A percentile compares a stretch with the other conserved stretches of the same genome.
Conservation (phyloP, 2,329 filamentous ascomycete genomes). For the Neonectria magnoliae region DNA sequence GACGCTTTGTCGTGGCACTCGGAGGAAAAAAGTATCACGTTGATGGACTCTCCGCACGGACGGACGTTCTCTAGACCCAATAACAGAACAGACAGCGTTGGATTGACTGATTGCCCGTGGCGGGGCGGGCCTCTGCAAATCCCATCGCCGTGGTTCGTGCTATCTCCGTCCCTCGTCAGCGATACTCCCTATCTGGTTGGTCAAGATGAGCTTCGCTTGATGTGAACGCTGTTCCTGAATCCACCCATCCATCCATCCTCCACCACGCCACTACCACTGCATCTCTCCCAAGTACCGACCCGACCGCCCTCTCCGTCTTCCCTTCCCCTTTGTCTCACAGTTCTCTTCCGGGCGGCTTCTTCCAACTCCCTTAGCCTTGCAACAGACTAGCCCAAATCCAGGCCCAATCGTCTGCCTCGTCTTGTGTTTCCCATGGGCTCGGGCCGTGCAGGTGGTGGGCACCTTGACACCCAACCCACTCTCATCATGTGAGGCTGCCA, state of each 20-base stretch:
- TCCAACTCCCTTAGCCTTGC: background rate
- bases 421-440: constrained; percentile 8
- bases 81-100: background rate
- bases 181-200: constrained; percentile 2
- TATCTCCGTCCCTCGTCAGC: background rate
- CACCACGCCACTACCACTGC: background rate
- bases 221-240: constrained; percentile 16
- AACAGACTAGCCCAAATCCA: constrained; percentile 8
- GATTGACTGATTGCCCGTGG: background rate
- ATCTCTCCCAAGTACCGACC: constrained; percentile 1
- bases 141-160: constrained; percentile 13
- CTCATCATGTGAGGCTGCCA: constrained; percentile 15
- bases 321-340: constrained; percentile 2
- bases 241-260: constrained; percentile 1
- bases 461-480: constrained; percentile 4
- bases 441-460: constrained; percentile 13
- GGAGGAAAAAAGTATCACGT: background rate
- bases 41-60: background rate
- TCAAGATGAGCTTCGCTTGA: background rate
- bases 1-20: constrained; percentile 7
- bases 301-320: background rate
- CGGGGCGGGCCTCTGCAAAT: constrained; percentile 6
- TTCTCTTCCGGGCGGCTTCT: background rate
- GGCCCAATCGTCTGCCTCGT: constrained; percentile 10
- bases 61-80: background rate